Conservation (phyloP, 2,329 filamentous ascomycete genomes). For the Fusarium sp. region DNA sequence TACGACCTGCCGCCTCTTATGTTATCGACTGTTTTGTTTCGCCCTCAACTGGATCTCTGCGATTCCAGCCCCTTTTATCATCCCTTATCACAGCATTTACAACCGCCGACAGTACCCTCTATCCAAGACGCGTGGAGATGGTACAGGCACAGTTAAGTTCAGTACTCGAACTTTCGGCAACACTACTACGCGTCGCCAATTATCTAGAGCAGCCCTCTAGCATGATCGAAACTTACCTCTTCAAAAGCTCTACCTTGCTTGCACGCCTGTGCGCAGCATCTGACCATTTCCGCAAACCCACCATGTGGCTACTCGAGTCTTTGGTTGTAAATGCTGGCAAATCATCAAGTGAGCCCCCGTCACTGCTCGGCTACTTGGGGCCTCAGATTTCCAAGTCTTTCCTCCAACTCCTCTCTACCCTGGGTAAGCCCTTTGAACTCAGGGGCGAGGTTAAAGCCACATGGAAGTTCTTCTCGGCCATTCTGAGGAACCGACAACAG, state of each 20-base stretch:
- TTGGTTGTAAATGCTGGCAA: slow-evolving; percentile 78
- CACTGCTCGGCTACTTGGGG: slow-evolving; percentile 89
- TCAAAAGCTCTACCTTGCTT: slow-evolving; percentile 81
- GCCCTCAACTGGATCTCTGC: slow-evolving; percentile 74
- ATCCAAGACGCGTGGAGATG: slow-evolving; percentile 64
- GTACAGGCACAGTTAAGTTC: slow-evolving; percentile 72
- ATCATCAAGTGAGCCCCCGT: slow-evolving; percentile 81
- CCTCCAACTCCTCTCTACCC: slow-evolving; percentile 78
- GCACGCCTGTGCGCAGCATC: slow-evolving; percentile 80
- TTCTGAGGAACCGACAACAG: slow-evolving; percentile 90
- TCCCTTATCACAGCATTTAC: slow-evolving; percentile 66
- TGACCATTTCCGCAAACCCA: slow-evolving; percentile 72
- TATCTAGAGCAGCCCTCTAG: slow-evolving; percentile 72
- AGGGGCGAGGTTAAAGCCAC: slow-evolving; percentile 73
- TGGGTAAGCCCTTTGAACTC: slow-evolving; percentile 81
- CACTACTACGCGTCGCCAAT: slow-evolving; percentile 76
- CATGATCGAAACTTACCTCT: slow-evolving; percentile 80
- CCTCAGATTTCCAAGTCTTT: slow-evolving; percentile 86
- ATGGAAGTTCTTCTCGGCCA: slow-evolving; percentile 87
- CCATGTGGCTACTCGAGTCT: slow-evolving; percentile 77
- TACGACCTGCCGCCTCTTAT: slow-evolving; percentile 80
- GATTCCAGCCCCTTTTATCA: slow-evolving; percentile 80
- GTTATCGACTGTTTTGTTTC: slow-evolving; percentile 82
- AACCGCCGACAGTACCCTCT: slow-evolving; percentile 71
- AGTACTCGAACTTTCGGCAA: slow-evolving; percentile 74